Evolutionary conservation across 108 stramenopile genomes (phyloP).

Genomic region (Pinguiococcus pyrenoidosus): DNA sequence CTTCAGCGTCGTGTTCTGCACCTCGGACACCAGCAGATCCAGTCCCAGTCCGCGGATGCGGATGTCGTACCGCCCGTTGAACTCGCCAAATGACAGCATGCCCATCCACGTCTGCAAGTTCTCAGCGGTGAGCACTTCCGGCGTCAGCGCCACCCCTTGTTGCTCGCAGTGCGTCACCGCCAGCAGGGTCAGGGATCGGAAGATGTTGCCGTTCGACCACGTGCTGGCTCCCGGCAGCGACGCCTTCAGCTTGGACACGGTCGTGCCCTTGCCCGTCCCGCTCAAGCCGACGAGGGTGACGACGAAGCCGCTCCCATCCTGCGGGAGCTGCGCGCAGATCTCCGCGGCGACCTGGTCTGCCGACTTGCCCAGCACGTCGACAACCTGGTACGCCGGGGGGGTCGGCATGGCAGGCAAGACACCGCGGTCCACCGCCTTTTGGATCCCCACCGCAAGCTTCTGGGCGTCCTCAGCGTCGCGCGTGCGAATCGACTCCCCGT

Average conservation of each 20-base stretch:
- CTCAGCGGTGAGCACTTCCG: conserved; percentile 56
- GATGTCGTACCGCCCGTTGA: conserved; percentile 50
- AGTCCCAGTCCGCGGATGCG: conserved; percentile 57
- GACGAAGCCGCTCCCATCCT: too few species aligned
- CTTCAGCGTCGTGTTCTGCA: conserved; percentile 66
- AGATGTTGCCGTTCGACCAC: conserved; percentile 79
- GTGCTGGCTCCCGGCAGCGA: conserved; percentile 44
- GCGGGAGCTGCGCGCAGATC: conserved; percentile 21
- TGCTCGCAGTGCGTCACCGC: conserved; percentile 65
- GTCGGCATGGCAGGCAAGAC: too few species aligned
- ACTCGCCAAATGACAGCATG: conserved; percentile 61
- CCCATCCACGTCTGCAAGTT: conserved; percentile 50
- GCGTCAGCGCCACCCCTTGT: conserved; percentile 34
- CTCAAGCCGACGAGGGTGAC: conserved; percentile 62
- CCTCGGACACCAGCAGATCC: conserved; percentile 50
- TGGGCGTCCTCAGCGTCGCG: too few species aligned
- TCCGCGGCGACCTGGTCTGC: conserved; percentile 53
- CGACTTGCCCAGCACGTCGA: conserved; percentile 70
- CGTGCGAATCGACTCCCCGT: too few species aligned
- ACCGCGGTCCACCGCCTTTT: too few species aligned
- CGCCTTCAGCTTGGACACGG: conserved; percentile 48
- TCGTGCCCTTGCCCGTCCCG: conserved; percentile 74
- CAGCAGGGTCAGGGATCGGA: conserved; percentile 60
- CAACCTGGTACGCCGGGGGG: conserved; percentile 48
- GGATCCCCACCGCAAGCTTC: too few species aligned